Evolutionary conservation across 1,284 basidiomycete genomes (phyloP).

Genomic region (Moniliophthora roreri): DNA sequence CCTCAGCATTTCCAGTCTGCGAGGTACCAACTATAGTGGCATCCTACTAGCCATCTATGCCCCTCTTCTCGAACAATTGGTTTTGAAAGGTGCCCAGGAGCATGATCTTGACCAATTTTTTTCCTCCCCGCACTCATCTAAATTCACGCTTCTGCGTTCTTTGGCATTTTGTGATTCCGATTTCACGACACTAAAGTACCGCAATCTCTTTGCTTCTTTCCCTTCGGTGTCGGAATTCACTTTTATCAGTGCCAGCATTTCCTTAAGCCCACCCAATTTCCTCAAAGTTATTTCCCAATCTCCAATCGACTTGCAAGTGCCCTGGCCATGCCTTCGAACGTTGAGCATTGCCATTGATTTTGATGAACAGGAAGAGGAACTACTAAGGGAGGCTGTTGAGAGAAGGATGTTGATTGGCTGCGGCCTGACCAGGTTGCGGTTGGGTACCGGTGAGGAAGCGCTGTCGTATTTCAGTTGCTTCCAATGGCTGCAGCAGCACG

Average conservation of each 20-base stretch:
- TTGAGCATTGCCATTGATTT: conserved; percentile 27
- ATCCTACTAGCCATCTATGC: conserved; percentile 33
- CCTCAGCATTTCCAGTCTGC: conserved; percentile 35
- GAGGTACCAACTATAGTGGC: conserved; percentile 30
- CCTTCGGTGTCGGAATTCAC: conserved; percentile 32
- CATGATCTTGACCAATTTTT: conserved; percentile 34
- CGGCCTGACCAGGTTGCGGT: conserved; percentile 23
- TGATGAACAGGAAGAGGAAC: conserved; percentile 19
- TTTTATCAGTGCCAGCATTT: conserved; percentile 19
- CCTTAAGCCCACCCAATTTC: conserved; percentile 22
- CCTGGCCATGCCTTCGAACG: conserved; percentile 35
- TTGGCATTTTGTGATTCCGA: conserved; percentile 37
- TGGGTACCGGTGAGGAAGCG: conserved; percentile 8
- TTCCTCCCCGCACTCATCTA: conserved; percentile 17
- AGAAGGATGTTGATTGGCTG: conserved; percentile 21
- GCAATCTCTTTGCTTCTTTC: conserved; percentile 30
- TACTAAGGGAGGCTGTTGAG: conserved; percentile 24
- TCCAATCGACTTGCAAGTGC: conserved; percentile 14
- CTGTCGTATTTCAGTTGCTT: conserved; percentile 1
- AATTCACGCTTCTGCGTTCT: conserved; percentile 30
- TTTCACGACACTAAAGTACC: conserved; percentile 29
- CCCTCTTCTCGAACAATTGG: conserved; percentile 33
- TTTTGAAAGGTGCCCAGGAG: conserved; percentile 36
- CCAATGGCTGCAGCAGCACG: conserved; percentile 11
- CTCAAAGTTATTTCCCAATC: conserved; percentile 7